Percentiles rank a stretch among this genome's conserved stretches.
Conservation (phyloP, 345 rosid species). For the Punica granatum region DNA sequence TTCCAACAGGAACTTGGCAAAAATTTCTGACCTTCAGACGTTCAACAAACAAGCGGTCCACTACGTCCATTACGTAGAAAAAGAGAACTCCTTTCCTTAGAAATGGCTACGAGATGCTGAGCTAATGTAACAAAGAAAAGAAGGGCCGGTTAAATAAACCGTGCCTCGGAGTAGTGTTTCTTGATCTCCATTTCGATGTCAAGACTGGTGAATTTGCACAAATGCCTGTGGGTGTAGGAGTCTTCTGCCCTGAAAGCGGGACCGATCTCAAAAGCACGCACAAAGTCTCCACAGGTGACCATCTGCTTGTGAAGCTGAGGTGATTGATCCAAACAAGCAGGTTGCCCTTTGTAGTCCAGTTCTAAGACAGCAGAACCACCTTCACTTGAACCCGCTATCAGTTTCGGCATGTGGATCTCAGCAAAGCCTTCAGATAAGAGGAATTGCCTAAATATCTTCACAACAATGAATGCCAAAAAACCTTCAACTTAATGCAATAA, state of each 20-base stretch:
- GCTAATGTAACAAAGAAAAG: not conserved
- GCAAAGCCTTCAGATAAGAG: slow-evolving; percentile 45
- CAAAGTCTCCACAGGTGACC: slow-evolving; percentile 72
- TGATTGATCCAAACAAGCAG: slow-evolving; percentile 90
- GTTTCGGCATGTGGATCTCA: slow-evolving; percentile 82
- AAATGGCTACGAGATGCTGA: no score
- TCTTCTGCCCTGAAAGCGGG: slow-evolving; percentile 92
- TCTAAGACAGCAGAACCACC: slow-evolving; percentile 92
- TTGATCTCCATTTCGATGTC: slow-evolving; percentile 86
- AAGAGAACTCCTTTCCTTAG: no score
- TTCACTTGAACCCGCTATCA: slow-evolving; percentile 88
- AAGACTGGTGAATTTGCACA: slow-evolving; percentile 86
- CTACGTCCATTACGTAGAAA: slow-evolving; percentile 71
- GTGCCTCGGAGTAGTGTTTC: slow-evolving; percentile 69
- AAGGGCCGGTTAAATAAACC: slow-evolving; percentile 7
- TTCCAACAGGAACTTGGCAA: not conserved
- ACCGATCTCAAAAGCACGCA: slow-evolving; percentile 76
- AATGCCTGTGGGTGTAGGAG: slow-evolving; percentile 80
- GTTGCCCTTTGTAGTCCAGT: slow-evolving; percentile 81
- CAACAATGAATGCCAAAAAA: not conserved
- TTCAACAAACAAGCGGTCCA: slow-evolving; percentile 62
- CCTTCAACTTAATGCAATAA: not conserved
- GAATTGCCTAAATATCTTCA: slow-evolving; percentile 68
- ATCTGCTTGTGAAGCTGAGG: slow-evolving; percentile 96
- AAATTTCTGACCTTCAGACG: slow-evolving; percentile 57